phyloP scores from a whole-genome alignment of 2,329 filamentous ascomycete species.

The Fusarium illudens region DNA sequence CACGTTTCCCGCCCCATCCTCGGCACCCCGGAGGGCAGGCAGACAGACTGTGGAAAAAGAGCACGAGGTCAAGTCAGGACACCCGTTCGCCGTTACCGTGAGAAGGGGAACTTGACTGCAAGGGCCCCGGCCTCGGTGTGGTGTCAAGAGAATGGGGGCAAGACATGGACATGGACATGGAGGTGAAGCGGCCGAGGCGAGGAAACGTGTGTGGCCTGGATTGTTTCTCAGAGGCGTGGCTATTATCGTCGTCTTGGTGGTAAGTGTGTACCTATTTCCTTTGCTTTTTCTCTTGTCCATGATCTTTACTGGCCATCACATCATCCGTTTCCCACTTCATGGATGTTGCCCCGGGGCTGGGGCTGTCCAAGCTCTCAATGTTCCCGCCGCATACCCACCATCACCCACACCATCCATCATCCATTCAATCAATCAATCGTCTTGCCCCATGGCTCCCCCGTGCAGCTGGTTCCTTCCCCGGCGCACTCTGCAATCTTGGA shows the following conservation, averaged over 20 bases:
- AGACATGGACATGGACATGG: constrained; percentile 17
- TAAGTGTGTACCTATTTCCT: constrained; percentile 28
- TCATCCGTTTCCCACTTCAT: constrained; percentile 9
- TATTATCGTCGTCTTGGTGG: constrained; percentile 33
- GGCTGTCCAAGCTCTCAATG: constrained; percentile 19
- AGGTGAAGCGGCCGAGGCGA: constrained; percentile 7
- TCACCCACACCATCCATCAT: constrained; percentile 22
- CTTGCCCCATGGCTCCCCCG: constrained; percentile 24
- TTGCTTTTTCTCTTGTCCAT: constrained; percentile 9
- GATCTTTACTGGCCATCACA: constrained; percentile 22
- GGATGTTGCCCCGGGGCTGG: background rate
- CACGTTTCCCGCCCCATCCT: too few relatives aligned
- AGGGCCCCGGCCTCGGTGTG: constrained; percentile 10
- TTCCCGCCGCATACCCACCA: constrained; percentile 11
- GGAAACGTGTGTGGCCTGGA: constrained; percentile 22
- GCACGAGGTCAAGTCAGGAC: constrained; percentile 20
- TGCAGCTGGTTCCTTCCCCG: constrained; percentile 9
- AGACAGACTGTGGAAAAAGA: background rate
- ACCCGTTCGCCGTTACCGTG: constrained; percentile 3
- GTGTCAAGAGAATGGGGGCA: constrained; percentile 24
- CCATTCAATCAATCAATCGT: background rate
- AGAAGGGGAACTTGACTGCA: background rate
- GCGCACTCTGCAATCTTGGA: constrained; percentile 10
- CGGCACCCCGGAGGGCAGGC: too few relatives aligned
- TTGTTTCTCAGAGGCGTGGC: constrained; percentile 17